A percentile compares a stretch with the other conserved stretches of the same genome.
Evolutionary conservation across 148 eudicot genomes (phyloP).

Genomic region (Chenopodium quinoa): DNA sequence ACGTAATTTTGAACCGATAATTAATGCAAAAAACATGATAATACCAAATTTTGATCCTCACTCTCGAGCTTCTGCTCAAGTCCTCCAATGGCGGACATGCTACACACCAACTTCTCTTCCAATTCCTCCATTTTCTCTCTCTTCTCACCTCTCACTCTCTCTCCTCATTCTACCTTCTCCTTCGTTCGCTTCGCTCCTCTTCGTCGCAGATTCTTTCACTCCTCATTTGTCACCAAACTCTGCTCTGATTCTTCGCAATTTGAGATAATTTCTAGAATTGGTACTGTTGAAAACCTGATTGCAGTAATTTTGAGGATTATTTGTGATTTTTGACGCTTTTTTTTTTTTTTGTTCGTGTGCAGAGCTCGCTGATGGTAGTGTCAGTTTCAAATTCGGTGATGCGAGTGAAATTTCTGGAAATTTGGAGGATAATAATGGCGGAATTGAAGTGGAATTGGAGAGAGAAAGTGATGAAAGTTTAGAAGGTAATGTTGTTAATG

Average conservation of each 20-base stretch:
- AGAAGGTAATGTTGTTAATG: background rate
- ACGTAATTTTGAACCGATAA: background rate
- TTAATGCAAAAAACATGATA: background rate
- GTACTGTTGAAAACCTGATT: slow-evolving; percentile 21
- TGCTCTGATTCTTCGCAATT: slow-evolving; percentile 17
- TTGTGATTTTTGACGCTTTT: slow-evolving; percentile 8
- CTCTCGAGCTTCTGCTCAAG: slow-evolving; percentile 12
- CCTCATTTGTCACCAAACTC: slow-evolving; percentile 8
- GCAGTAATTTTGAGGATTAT: background rate
- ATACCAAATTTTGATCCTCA: slow-evolving; percentile 15
- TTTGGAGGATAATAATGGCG: slow-evolving; percentile 14
- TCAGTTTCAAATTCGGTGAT: slow-evolving; percentile 74
- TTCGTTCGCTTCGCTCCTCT: slow-evolving; percentile 22
- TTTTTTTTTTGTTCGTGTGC: slow-evolving; percentile 16
- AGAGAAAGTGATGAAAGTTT: slow-evolving; percentile 1
- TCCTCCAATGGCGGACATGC: slow-evolving; percentile 39
- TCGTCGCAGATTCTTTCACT: slow-evolving; percentile 1
- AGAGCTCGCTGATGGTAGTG: slow-evolving; percentile 71
- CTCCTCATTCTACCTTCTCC: slow-evolving; percentile 10
- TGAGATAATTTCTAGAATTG: slow-evolving; percentile 31
- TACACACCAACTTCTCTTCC: slow-evolving; percentile 17
- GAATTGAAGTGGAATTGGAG: slow-evolving; percentile 11
- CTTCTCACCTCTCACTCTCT: slow-evolving; percentile 7
- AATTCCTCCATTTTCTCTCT: slow-evolving; percentile 9
- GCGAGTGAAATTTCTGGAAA: slow-evolving; percentile 36